Conservation (phyloP, 345 rosid genomes). For the Salix koriyanagi region DNA sequence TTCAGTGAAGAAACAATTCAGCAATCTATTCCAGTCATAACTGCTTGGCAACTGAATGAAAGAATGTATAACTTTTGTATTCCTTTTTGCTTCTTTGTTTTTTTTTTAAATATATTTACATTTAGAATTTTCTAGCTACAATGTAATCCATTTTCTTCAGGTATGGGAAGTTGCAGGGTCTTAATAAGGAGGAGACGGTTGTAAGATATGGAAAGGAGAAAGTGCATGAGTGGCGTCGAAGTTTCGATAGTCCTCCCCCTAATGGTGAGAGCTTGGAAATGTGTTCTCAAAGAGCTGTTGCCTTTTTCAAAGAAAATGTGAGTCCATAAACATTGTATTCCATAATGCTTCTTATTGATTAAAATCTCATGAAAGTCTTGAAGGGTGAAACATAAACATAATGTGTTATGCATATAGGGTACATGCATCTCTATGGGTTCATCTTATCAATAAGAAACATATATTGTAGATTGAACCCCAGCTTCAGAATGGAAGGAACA, state of each 20-base stretch:
- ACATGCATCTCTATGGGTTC: background rate
- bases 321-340: background rate
- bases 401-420: background rate
- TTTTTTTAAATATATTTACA: background rate
- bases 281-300: slow-evolving; percentile 93
- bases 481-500: slow-evolving; percentile 74
- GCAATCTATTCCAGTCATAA: slow-evolving; percentile 76
- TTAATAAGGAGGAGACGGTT: slow-evolving; percentile 91
- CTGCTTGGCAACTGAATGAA: slow-evolving; percentile 95
- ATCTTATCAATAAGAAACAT: slow-evolving; percentile 10
- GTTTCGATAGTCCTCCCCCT: slow-evolving; percentile 91
- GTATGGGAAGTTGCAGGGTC: slow-evolving; percentile 96
- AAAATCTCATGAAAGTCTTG: background rate
- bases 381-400: too few species aligned
- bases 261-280: slow-evolving; percentile 97
- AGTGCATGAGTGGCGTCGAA: slow-evolving; percentile 96
- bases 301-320: slow-evolving; percentile 55
- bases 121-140: background rate
- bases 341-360: slow-evolving; percentile 6
- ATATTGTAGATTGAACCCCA: slow-evolving; percentile 70
- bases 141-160: slow-evolving; percentile 28
- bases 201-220: slow-evolving; percentile 83
- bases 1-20: slow-evolving; percentile 79
- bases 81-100: too few species aligned
- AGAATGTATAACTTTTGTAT: slow-evolving; percentile 54